Conservation (phyloP, 1,284 basidiomycete genomes). For the Bjerkandera adusta region DNA sequence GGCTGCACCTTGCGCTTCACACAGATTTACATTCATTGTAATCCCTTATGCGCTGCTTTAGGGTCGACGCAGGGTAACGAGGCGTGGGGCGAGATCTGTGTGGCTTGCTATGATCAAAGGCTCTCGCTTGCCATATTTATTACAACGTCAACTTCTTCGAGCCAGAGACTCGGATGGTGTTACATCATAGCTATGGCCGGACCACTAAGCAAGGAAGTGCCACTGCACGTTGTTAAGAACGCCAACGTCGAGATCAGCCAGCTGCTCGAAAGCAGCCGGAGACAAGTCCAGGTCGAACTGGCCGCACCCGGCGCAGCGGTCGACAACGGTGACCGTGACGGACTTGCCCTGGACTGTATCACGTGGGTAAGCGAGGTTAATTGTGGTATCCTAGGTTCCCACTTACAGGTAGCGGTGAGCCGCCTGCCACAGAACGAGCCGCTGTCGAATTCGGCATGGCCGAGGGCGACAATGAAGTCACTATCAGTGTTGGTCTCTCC, state of each 20-base stretch:
- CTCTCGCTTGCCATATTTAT: no score
- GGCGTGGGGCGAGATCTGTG: no score
- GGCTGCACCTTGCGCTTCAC: no score
- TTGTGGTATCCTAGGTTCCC: neutral
- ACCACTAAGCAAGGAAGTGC: slow-evolving; percentile 40
- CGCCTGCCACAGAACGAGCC: slow-evolving; percentile 39
- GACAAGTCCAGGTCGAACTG: slow-evolving; percentile 56
- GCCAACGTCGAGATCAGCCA: slow-evolving; percentile 41
- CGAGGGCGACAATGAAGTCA: slow-evolving; percentile 34
- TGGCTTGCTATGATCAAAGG: no score
- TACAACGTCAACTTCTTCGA: no score
- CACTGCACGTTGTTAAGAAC: slow-evolving; percentile 36
- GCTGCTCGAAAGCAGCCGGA: slow-evolving; percentile 46
- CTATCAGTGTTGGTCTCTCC: slow-evolving; percentile 28
- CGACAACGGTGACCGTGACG: slow-evolving; percentile 49
- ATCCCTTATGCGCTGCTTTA: no score
- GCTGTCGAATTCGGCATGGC: slow-evolving; percentile 28
- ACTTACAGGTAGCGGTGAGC: slow-evolving; percentile 34
- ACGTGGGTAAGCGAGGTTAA: no score
- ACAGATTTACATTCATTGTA: no score
- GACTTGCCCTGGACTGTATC: slow-evolving; percentile 47
- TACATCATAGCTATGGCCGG: no score
- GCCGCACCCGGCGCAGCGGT: slow-evolving; percentile 59
- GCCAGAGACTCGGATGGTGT: no score
- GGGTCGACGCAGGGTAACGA: no score